Evolutionary conservation across 2,329 filamentous ascomycete species (phyloP), one percentile per base, ranked within the genome.

Genomic region (Xylariaceae sp.): DNA sequence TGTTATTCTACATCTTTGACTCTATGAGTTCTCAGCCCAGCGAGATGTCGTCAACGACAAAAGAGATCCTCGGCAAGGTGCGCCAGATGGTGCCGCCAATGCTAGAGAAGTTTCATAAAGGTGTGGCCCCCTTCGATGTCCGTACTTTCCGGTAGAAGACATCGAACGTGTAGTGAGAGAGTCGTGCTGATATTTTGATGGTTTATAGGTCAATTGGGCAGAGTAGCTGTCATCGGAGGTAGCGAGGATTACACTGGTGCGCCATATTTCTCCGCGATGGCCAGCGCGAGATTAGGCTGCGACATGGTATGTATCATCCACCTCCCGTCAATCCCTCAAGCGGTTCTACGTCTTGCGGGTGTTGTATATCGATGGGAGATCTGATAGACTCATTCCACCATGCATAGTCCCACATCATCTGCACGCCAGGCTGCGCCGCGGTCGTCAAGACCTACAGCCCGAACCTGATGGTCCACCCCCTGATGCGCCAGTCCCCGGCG

Each of bases 401-500:
- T 26, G 22, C 41, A 22, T 40, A 89, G 89, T 89, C 85, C 50
- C 91, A 96, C 68, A 85, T 98, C 48, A 95, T 98, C 60, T 98
- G 93, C 72, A 95, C 95, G 45, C 89, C 87, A 9, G 85, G 79
- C 41, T 93, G 93, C 3, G 89, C 78, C 35, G 75, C 80, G 57
- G 90, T 96, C 29, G 95, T 98, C 68, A 98, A 98, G 72, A 88
- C 89, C 3, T 98, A 97, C 71, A 96, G 90, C 16, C 93, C 93
- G 3, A 96, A 97, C 63, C 75, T 98, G 19, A 98, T 98, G 91
- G 93, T 98, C 9, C 93, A 97, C 64, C 93, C 93, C 1, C 79
- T 96, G 52, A 91, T 98, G 81, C 86, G 89, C 22, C 88, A 93
- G 65, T 79, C 81, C 34, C 59, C 65, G 9, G 43, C 61, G 4